Evolutionary conservation across 2,329 filamentous ascomycete genomes (phyloP).

Genomic region (Botryotinia calthae): DNA sequence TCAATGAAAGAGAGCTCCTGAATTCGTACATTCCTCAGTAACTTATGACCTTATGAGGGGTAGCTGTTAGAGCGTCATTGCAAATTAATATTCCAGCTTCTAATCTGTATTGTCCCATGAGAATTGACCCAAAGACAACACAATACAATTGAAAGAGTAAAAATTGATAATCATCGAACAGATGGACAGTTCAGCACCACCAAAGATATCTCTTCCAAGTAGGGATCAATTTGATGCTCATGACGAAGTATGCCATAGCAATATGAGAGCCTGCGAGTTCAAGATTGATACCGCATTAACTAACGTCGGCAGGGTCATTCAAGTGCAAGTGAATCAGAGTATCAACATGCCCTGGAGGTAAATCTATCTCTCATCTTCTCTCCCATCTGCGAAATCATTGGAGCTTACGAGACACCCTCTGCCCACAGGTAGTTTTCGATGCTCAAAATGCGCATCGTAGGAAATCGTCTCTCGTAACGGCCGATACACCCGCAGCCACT

Average conservation of each 20-base stretch:
- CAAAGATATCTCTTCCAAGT: slow-evolving; percentile 2
- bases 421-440: slow-evolving; percentile 57
- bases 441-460: slow-evolving; percentile 58
- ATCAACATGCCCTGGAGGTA: slow-evolving; percentile 47
- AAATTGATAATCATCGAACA: not conserved
- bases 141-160: not conserved
- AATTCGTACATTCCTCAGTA: slow-evolving; percentile 1
- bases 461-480: slow-evolving; percentile 62
- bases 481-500: slow-evolving; percentile 45
- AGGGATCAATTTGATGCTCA: slow-evolving; percentile 14
- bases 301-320: slow-evolving; percentile 27
- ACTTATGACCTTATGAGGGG: not conserved
- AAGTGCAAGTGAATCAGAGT: slow-evolving; percentile 38
- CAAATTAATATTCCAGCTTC: not conserved
- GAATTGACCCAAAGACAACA: not conserved
- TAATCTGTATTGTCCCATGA: not conserved
- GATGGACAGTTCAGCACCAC: slow-evolving; percentile 1
- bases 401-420: slow-evolving; percentile 3
- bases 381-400: not conserved
- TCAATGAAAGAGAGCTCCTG: not conserved
- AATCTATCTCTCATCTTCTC: not conserved
- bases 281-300: not conserved
- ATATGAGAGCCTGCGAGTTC: not conserved
- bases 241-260: slow-evolving; percentile 18
- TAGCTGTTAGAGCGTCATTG: not conserved